Evolutionary conservation across 2,329 filamentous ascomycete genomes (phyloP).

Genomic region (Berkeleyomyces rouxiae): DNA sequence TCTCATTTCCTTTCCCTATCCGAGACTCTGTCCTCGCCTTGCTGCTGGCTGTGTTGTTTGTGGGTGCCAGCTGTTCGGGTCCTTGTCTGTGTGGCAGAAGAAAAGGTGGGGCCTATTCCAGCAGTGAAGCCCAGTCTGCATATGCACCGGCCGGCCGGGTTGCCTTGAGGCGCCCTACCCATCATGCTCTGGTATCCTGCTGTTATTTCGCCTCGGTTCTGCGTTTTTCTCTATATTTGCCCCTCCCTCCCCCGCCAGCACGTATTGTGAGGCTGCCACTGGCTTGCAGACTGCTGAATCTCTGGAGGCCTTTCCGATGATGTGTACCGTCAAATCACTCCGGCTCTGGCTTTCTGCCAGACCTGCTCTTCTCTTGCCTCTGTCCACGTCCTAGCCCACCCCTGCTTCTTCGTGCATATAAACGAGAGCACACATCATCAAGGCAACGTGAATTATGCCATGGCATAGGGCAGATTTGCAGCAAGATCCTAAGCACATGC

Average conservation of each 20-base stretch:
- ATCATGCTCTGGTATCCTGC: not conserved
- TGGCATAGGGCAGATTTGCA: not conserved
- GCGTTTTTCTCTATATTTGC: not conserved
- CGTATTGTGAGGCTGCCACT: not conserved
- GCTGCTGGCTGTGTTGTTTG: too few relatives aligned
- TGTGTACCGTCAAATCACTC: not conserved
- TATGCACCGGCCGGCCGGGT: not conserved
- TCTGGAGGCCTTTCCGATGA: not conserved
- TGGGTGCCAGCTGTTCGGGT: too few relatives aligned
- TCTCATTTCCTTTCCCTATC: too few relatives aligned
- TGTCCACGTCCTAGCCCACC: not conserved
- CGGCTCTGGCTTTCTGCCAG: not conserved
- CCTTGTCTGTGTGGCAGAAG: not conserved
- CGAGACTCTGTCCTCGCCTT: too few relatives aligned
- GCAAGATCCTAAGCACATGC: not conserved
- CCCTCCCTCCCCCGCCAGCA: not conserved
- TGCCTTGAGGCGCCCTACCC: not conserved
- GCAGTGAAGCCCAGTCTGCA: not conserved
- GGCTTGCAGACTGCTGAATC: not conserved
- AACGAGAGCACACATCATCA: slow-evolving; percentile 1
- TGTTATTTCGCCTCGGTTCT: not conserved
- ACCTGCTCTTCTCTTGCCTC: not conserved
- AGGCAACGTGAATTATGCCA: not conserved
- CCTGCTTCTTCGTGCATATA: not conserved
- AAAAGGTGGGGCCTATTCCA: not conserved